A percentile compares a stretch with the other conserved stretches of the same genome.
These are phyloP conservation scores for Rhynchospora breviuscula DNA, from an alignment of 176 grass and related monocot species.

Conservation along the genomic window DNA sequence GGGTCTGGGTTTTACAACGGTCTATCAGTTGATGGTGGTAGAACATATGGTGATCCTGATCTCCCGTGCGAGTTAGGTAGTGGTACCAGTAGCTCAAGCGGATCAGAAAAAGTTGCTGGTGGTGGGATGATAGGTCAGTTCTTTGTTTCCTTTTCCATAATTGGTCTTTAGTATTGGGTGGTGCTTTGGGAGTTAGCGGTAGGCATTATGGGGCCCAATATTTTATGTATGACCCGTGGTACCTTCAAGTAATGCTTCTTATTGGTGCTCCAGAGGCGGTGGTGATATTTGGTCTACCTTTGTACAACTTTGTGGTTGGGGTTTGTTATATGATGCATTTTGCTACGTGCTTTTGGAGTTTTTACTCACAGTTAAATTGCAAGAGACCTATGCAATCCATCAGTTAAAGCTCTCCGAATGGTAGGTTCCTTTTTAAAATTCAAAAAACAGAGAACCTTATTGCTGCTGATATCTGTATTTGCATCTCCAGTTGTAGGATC, in stretches of 20 bases:
- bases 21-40: constrained; percentile 58
- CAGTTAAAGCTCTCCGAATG: background rate
- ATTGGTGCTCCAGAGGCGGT: background rate
- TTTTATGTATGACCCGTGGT: background rate
- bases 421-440: background rate
- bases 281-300: background rate
- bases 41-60: constrained; percentile 66
- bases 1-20: constrained; percentile 83
- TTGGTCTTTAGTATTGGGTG: background rate
- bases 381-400: background rate
- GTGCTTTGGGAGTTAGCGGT: too few relatives aligned
- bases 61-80: constrained; percentile 98
- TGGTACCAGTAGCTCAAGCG: constrained; percentile 66
- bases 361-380: background rate
- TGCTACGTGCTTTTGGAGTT: background rate
- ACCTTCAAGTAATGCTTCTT: background rate
- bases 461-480: background rate
- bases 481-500: constrained; percentile 73
- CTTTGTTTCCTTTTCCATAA: background rate
- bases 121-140: constrained; percentile 88
- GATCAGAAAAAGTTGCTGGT: constrained; percentile 61
- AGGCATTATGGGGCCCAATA: background rate
- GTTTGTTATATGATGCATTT: background rate
- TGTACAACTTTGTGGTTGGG: background rate
- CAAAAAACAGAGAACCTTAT: background rate